Base-by-base conservation (phyloP, 75 land plant genomes). In the Pinus albicaulis region DNA sequence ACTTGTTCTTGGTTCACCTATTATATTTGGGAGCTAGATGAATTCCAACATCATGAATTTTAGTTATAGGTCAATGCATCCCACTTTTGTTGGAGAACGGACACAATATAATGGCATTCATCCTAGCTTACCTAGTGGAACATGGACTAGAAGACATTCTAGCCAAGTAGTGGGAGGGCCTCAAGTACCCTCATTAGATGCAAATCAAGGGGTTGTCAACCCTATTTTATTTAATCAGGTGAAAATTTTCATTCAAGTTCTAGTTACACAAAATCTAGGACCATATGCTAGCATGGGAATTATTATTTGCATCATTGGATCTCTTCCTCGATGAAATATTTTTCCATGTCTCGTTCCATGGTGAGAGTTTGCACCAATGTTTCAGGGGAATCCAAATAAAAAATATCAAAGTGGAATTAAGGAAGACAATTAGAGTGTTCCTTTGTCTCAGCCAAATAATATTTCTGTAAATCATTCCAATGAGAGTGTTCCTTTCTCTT, bases 161-260 rank as follows among this genome's bases (percentile, higher is more conserved):
- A 57, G 20, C 4, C 59, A 15, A 57, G 20, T 20, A 57, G 59
- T 4, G 2, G 20, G 15, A 57, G 59, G 59, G 73, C 38, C 73
- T 53, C 73, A 52, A 24, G 12, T 71, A 23, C 31, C 56, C n/a
- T 55, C 73, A 71, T 15, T 22, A 23, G 48, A 71, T 71, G 73
- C 73, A 52, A 71, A 71, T 71, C 73, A 71, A 48, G 73, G 73
- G 17, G 28, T 25, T 24, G 31, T 38, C 24, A 71, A 71, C 20
- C 56, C 73, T n/a, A 15, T 23, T 4, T 10, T 34, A 41, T 48
- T 71, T 23, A 71, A 71, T 71, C 56, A 71, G 56, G 52, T 48
- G 56, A 41, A 65, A 28, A 71, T 56, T 3, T 71, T 55, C 52
- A 56, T 71, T 71, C 56, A 56, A 71, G 48, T 71, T 34, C 73